Percentiles rank a stretch among this genome's conserved stretches.
phyloP scores from a whole-genome alignment of 768 basidiomycete genomes.

The Russula virescens region DNA sequence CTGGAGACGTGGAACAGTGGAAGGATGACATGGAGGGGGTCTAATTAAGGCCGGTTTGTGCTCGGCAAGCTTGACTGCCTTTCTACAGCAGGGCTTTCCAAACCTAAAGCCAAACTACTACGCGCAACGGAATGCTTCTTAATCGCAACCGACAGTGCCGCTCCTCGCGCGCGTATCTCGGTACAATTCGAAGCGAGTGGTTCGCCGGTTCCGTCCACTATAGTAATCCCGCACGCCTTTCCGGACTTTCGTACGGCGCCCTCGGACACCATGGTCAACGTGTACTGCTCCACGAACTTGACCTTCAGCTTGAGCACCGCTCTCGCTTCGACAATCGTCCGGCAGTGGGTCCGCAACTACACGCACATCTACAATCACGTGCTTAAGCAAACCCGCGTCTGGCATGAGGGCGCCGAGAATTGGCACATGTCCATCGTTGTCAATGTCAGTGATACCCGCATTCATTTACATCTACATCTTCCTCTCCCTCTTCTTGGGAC shows the following conservation, averaged over 20 bases:
- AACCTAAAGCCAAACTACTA: constrained; percentile 1
- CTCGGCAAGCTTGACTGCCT: constrained; percentile 18
- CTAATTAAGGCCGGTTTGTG: constrained; percentile 17
- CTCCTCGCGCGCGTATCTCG: constrained; percentile 14
- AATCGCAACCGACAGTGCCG: constrained; percentile 5
- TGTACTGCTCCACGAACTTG: too few species aligned
- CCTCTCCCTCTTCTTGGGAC: constrained; percentile 45
- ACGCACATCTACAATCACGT: constrained; percentile 23
- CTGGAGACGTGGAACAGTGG: too few species aligned
- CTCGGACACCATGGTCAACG: constrained; percentile 31
- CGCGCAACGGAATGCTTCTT: not conserved
- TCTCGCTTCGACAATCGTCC: constrained; percentile 42
- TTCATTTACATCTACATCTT: constrained; percentile 29
- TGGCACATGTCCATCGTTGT: constrained; percentile 41
- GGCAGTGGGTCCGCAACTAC: constrained; percentile 20
- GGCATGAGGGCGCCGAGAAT: constrained; percentile 37
- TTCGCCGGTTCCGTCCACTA: not conserved
- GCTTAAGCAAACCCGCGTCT: constrained; percentile 36
- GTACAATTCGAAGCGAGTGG: constrained; percentile 15
- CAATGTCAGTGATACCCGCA: constrained; percentile 40
- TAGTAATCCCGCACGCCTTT: not conserved
- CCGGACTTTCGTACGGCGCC: constrained; percentile 24
- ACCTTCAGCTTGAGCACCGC: constrained; percentile 33
- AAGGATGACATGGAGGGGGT: too few species aligned
- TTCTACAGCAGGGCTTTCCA: constrained; percentile 11